A percentile compares a stretch with the other conserved stretches of the same genome.
Evolutionary conservation across 805 yeast genomes (phyloP).

Genomic region (Teunomyces tritomae): DNA sequence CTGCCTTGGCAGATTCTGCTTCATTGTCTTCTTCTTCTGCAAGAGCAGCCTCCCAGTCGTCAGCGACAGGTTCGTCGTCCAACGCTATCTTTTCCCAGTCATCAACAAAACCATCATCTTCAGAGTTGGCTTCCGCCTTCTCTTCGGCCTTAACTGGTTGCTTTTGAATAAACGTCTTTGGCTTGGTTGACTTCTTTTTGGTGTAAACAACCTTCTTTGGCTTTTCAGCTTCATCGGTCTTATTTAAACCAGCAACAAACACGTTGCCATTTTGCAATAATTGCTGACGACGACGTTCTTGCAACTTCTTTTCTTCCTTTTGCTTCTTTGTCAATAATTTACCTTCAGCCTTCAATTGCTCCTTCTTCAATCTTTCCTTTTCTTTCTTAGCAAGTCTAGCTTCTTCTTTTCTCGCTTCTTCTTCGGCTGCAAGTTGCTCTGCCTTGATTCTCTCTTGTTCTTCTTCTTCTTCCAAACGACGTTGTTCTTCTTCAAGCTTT

Average conservation of each 20-base stretch:
- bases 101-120: constrained; percentile 59
- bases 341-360: constrained; percentile 94
- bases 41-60: constrained; percentile 50
- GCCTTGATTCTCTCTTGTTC: constrained; percentile 48
- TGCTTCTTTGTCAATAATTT: constrained; percentile 91
- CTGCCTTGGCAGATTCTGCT: constrained; percentile 20
- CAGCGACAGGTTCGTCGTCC: constrained; percentile 55
- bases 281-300: constrained; percentile 87
- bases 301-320: constrained; percentile 82
- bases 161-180: constrained; percentile 36
- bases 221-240: constrained; percentile 31
- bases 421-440: constrained; percentile 50
- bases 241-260: constrained; percentile 68
- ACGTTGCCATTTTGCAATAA: constrained; percentile 72
- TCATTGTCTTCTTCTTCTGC: constrained; percentile 25
- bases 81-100: constrained; percentile 82
- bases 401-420: constrained; percentile 64
- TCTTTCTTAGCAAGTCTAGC: constrained; percentile 71
- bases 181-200: constrained; percentile 60
- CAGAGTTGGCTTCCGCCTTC: constrained; percentile 30
- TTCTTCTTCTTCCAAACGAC: constrained; percentile 69
- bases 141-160: constrained; percentile 21
- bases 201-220: constrained; percentile 70
- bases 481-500: constrained; percentile 82
- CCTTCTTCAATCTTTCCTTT: constrained; percentile 80